phyloP scores from a whole-genome alignment of 495 filamentous ascomycete genomes.

The Penicillium alfredii region DNA sequence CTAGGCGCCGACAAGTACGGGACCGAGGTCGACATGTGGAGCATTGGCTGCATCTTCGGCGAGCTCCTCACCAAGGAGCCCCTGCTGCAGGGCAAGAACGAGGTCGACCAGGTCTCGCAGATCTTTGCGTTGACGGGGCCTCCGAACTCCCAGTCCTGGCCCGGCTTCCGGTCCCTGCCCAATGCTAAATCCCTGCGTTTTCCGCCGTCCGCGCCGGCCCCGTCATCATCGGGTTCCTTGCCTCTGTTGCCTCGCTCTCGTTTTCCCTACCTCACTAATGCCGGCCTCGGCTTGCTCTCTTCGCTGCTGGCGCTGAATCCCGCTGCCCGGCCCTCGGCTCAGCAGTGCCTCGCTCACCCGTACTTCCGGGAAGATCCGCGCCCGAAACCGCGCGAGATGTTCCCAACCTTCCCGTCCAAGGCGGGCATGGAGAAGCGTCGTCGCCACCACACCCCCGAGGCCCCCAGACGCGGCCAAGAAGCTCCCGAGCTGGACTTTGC shows the following conservation, averaged over 20 bases:
- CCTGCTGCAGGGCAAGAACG: constrained; percentile 85
- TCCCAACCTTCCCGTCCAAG: constrained; percentile 89
- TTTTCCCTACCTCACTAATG: constrained; percentile 75
- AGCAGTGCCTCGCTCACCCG: constrained; percentile 64
- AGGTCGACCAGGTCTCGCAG: constrained; percentile 77
- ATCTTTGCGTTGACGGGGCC: constrained; percentile 89
- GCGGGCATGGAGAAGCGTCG: constrained; percentile 85
- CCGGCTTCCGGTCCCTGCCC: constrained; percentile 77
- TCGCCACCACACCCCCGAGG: constrained; percentile 69
- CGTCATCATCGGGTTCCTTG: constrained; percentile 13
- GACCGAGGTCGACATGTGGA: constrained; percentile 85
- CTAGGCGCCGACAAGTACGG: constrained; percentile 76
- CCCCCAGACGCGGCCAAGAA: constrained; percentile 71
- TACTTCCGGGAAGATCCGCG: constrained; percentile 89
- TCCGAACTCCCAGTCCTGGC: constrained; percentile 84
- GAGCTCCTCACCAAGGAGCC: constrained; percentile 82
- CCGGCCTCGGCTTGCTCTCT: constrained; percentile 64
- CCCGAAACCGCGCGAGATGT: constrained; percentile 79
- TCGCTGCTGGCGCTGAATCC: constrained; percentile 73
- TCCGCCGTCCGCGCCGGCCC: constrained; percentile 42
- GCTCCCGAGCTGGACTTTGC: constrained; percentile 59
- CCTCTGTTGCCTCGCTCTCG: constrained; percentile 52
- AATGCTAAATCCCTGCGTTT: constrained; percentile 83
- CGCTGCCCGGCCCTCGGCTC: constrained; percentile 58
- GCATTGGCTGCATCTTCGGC: constrained; percentile 91